These are phyloP conservation scores for Paulinella micropora DNA, from an alignment of 78 protist genomes.

Conservation along the genomic window DNA sequence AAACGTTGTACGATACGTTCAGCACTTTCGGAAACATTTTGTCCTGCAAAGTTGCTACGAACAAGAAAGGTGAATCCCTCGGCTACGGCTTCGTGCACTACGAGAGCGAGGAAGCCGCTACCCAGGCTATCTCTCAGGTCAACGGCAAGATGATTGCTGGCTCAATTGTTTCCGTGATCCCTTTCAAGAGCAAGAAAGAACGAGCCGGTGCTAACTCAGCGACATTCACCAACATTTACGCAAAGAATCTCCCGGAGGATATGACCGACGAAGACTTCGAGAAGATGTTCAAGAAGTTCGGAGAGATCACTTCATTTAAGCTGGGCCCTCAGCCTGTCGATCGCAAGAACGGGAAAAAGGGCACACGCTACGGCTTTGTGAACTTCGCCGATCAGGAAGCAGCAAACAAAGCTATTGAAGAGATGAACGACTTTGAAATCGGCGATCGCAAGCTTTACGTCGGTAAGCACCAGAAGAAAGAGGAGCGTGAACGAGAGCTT, in stretches of 20 bases:
- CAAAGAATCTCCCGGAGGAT: slow-evolving; percentile 64
- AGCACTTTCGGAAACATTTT: slow-evolving; percentile 52
- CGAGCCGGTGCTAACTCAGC: neutral
- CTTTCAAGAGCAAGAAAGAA: slow-evolving; percentile 1
- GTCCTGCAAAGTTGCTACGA: slow-evolving; percentile 50
- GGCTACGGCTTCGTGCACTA: slow-evolving; percentile 95
- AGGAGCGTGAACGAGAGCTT: slow-evolving; percentile 69
- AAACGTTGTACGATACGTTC: slow-evolving; percentile 78
- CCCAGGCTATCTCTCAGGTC: slow-evolving; percentile 72
- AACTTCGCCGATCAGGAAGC: slow-evolving; percentile 67
- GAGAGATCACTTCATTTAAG: slow-evolving; percentile 47
- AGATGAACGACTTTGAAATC: slow-evolving; percentile 49
- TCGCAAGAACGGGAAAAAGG: slow-evolving; percentile 52
- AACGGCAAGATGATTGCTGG: slow-evolving; percentile 65
- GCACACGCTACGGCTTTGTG: slow-evolving; percentile 89
- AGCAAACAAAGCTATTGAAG: slow-evolving; percentile 64
- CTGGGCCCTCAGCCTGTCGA: slow-evolving; percentile 18
- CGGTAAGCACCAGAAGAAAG: slow-evolving; percentile 67
- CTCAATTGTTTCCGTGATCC: neutral
- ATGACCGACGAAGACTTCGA: slow-evolving; percentile 38
- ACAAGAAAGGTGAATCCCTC: slow-evolving; percentile 55
- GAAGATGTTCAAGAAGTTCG: slow-evolving; percentile 45
- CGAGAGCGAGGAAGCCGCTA: slow-evolving; percentile 72
- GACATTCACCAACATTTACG: slow-evolving; percentile 68
- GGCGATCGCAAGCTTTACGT: slow-evolving; percentile 57